Evolutionary conservation across 1,284 basidiomycete species (phyloP), one percentile per base, ranked within the genome.

Genomic region (Agroathelia rolfsii): DNA sequence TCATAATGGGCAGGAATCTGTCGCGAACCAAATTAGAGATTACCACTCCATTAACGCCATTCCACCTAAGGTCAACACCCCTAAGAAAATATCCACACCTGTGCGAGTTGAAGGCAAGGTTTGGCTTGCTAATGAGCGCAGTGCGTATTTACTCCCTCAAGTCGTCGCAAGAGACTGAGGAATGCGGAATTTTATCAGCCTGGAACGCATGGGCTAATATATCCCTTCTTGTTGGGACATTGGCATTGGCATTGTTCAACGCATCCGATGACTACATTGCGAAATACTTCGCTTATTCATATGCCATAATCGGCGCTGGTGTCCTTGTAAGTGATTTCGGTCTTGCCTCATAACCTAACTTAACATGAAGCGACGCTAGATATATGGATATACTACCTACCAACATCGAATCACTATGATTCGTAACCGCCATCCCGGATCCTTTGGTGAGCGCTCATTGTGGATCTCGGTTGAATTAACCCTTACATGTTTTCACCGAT

Each of bases 81-180:
- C 85, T 1, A 85, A 90, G 66, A 93, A 94, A 55, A 77, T 94
- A 21, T 68, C 85, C 1, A 87, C 92, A 0, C 83, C 89, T 1
- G 72, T 97, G 46, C 84, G 83, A 44, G 88, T 98, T 23, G 94
- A 98, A 56, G 85, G 84, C 19, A 99, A 99, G 53, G 94, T 98
- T 25, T 98, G 94, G 86, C 96, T 98, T 60, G 93, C 95, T 5
- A 96, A 97, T 54, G 95, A 99, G 59, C 69, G 95, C 45, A 98
- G 85, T 88, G 39, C 35, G 66, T 56, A 10, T 17, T 24, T 3
- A 8, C 22, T 22, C 28, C 22, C 20, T 36, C 13, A 6, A 11
- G 22, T 19, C 6, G 12, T 15, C 4, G n/a, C 9, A 37, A 19
- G 3, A n/a, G 24, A 23, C 15, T 23, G 11, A 26, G 11, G 32